Percentiles rank a stretch among this genome's conserved stretches.
Evolutionary conservation across 805 yeast species (phyloP).

Genomic region (Pichia californica): DNA sequence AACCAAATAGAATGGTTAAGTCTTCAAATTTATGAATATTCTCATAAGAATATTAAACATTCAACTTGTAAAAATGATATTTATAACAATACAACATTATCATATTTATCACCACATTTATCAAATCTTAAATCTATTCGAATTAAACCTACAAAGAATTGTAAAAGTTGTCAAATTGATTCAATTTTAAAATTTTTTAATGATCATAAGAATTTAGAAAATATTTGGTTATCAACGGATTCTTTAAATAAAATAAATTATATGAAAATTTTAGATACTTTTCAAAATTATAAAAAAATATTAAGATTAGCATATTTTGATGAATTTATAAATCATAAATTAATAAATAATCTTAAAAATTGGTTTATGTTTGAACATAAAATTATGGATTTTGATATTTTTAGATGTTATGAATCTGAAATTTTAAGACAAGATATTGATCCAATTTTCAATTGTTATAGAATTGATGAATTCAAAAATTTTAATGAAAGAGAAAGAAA

Average conservation of each 20-base stretch:
- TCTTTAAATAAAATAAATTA: constrained; percentile 15
- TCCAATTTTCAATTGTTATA: constrained; percentile 16
- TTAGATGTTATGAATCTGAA: constrained; percentile 18
- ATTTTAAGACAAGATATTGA: constrained; percentile 14
- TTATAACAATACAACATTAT: constrained; percentile 9
- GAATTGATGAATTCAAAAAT: constrained; percentile 14
- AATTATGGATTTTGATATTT: constrained; percentile 14
- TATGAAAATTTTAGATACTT: constrained; percentile 1
- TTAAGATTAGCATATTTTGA: constrained; percentile 19
- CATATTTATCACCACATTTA: constrained; percentile 16
- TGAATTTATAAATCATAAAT: constrained; percentile 16
- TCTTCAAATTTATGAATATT: constrained; percentile 22
- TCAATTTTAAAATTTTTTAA: constrained; percentile 15
- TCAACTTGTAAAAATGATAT: neutral
- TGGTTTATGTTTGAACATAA: constrained; percentile 22
- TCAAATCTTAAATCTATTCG: constrained; percentile 14
- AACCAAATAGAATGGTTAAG: constrained; percentile 16
- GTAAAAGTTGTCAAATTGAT: constrained; percentile 22
- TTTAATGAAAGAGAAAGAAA: constrained; percentile 16
- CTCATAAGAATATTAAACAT: constrained; percentile 21
- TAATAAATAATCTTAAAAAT: constrained; percentile 18
- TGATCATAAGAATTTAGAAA: constrained; percentile 4
- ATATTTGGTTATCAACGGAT: constrained; percentile 18
- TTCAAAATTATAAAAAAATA: constrained; percentile 9
- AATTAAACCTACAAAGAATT: constrained; percentile 24